Conservation (phyloP, 371 early-diverging fungal genomes). For the Chytridium lagenaria region DNA sequence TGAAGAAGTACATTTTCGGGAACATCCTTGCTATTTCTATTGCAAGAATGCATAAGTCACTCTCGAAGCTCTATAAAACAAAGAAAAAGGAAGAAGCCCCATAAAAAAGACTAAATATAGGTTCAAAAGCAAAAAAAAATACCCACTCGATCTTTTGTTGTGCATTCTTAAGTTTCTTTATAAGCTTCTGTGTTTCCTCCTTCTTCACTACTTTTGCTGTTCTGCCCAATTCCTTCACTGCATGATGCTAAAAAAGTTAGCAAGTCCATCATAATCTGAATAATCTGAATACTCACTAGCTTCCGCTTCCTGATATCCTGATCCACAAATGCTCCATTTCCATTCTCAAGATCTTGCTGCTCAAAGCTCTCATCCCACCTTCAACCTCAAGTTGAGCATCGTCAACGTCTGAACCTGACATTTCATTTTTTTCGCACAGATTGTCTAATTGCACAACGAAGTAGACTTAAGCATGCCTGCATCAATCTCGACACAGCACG, state of each 20-base stretch:
- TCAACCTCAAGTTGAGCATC: not conserved
- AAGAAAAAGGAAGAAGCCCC: no score
- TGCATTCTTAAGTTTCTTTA: not conserved
- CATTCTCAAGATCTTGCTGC: not conserved
- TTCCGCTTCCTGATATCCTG: not conserved
- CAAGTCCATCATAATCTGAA: not conserved
- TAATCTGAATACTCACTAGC: not conserved
- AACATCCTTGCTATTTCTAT: slow-evolving; percentile 9
- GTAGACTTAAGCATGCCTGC: not conserved
- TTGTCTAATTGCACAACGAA: no score
- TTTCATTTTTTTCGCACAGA: no score
- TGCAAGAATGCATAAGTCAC: not conserved
- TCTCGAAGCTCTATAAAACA: not conserved
- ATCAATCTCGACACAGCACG: not conserved
- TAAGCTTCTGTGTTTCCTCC: slow-evolving; percentile 2
- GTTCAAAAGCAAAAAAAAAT: no score
- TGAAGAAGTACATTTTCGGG: not conserved
- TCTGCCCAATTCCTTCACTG: not conserved
- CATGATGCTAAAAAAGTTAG: not conserved
- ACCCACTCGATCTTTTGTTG: slow-evolving; percentile 14
- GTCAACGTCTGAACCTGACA: no score
- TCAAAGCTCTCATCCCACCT: not conserved
- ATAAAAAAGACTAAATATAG: no score
- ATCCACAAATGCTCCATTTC: not conserved
- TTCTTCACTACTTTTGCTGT: slow-evolving; percentile 2